phyloP scores from a whole-genome alignment of 352 stramenopile genomes.

The Phytophthora palmivora region DNA sequence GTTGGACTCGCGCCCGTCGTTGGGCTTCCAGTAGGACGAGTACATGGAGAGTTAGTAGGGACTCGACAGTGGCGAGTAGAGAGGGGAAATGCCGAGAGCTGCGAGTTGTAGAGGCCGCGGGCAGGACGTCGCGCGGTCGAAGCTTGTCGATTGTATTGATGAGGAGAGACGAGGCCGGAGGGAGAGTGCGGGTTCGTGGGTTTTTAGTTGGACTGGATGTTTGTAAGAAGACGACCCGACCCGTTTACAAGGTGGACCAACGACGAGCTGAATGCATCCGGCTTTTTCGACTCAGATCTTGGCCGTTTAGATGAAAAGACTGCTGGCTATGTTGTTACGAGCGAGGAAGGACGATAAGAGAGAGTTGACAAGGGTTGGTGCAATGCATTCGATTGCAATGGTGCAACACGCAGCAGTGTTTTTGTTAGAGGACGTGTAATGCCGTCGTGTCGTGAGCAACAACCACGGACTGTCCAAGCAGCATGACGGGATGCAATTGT shows the following conservation, averaged over 20 bases:
- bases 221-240: conserved; percentile 15
- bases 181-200: conserved; percentile 19
- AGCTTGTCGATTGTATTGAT: conserved; percentile 25
- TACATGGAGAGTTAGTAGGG: conserved; percentile 61
- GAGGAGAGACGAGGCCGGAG: conserved; percentile 33
- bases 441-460: conserved; percentile 20
- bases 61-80: conserved; percentile 39
- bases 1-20: conserved; percentile 72
- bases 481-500: conserved; percentile 10
- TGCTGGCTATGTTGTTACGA: background rate
- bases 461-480: conserved; percentile 23
- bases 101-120: background rate
- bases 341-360: background rate
- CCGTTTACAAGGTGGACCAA: conserved; percentile 25
- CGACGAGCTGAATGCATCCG: conserved; percentile 27
- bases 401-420: conserved; percentile 1
- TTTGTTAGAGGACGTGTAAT: conserved; percentile 19
- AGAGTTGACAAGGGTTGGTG: background rate
- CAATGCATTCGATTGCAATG: background rate
- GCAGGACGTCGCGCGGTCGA: conserved; percentile 20
- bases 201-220: conserved; percentile 1
- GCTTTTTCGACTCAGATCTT: conserved; percentile 19
- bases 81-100: conserved; percentile 30
- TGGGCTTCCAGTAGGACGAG: conserved; percentile 88
- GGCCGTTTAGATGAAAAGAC: background rate